Percentiles rank a stretch among this genome's conserved stretches.
Evolutionary conservation across 768 basidiomycete species (phyloP).

Genomic region (Sistotremastrum niveocremeum): DNA sequence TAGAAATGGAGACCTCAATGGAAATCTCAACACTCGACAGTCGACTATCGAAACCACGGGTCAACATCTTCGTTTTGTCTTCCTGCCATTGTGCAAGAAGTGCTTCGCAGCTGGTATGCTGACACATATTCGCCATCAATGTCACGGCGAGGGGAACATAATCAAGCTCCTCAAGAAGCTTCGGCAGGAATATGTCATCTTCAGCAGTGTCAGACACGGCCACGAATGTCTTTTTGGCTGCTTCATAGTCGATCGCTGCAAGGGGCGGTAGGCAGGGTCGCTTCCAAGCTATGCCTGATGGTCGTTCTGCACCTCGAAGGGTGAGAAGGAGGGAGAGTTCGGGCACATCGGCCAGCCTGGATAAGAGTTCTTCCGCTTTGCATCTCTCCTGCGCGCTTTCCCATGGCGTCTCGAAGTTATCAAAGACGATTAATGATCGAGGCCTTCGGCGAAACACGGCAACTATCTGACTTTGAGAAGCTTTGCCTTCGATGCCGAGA

Average conservation of each 20-base stretch:
- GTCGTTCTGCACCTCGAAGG: slow-evolving; percentile 18
- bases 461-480: slow-evolving; percentile 11
- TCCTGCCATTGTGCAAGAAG: slow-evolving; percentile 10
- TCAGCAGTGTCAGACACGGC: slow-evolving; percentile 10
- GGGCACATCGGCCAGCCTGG: slow-evolving; percentile 12
- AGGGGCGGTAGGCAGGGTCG: slow-evolving; percentile 7
- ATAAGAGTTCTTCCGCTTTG: slow-evolving; percentile 15
- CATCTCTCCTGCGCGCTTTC: slow-evolving; percentile 11
- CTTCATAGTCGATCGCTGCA: slow-evolving; percentile 7
- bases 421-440: slow-evolving; percentile 21
- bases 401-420: slow-evolving; percentile 31
- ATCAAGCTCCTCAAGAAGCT: slow-evolving; percentile 86
- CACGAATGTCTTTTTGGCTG: slow-evolving; percentile 11
- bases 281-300: slow-evolving; percentile 16
- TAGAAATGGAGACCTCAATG: slow-evolving; percentile 18
- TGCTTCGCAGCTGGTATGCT: slow-evolving; percentile 5
- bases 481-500: no score
- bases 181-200: slow-evolving; percentile 36
- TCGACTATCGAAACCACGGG: slow-evolving; percentile 9
- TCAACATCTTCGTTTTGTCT: slow-evolving; percentile 9
- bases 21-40: slow-evolving; percentile 19
- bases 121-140: slow-evolving; percentile 18
- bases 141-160: slow-evolving; percentile 21
- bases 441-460: no score
- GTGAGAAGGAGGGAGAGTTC: slow-evolving; percentile 22